Conservation (phyloP, 176 grass and related monocot species). For the Eragrostis nindensis region DNA sequence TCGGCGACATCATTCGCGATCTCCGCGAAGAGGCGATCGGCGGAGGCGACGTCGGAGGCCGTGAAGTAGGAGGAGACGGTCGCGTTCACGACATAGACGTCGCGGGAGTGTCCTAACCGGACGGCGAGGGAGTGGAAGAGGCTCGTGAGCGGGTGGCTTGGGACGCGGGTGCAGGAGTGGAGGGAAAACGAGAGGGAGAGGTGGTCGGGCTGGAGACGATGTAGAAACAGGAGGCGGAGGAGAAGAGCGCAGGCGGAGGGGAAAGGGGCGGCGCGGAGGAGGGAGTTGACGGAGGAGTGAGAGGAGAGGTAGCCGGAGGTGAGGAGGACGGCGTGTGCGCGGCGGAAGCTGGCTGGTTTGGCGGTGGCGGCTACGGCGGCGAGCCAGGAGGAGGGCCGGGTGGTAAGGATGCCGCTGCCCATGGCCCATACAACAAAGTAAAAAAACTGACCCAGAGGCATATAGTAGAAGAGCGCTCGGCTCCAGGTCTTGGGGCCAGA, state of each 20-base stretch:
- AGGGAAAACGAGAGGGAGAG: constrained; percentile 55
- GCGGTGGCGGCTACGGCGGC: constrained; percentile 18
- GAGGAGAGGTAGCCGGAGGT: constrained; percentile 49
- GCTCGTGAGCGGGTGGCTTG: constrained; percentile 22
- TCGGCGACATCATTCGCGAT: constrained; percentile 37
- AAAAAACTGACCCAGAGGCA: background rate
- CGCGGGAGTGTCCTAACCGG: constrained; percentile 42
- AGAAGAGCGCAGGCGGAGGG: constrained; percentile 38
- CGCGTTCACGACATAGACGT: constrained; percentile 45
- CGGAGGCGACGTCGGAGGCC: constrained; percentile 45
- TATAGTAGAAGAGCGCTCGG: no score
- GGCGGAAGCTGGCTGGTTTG: constrained; percentile 23
- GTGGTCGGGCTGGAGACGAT: constrained; percentile 46
- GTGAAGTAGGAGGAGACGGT: constrained; percentile 50
- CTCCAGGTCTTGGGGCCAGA: background rate
- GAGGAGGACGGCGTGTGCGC: constrained; percentile 43
- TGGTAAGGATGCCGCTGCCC: constrained; percentile 5
- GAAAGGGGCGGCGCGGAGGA: constrained; percentile 22
- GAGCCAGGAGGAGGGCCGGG: constrained; percentile 12
- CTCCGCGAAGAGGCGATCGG: constrained; percentile 53
- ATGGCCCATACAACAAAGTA: background rate
- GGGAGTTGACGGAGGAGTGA: constrained; percentile 32
- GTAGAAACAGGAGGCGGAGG: constrained; percentile 37
- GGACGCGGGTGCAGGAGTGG: constrained; percentile 41
- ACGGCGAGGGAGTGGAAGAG: constrained; percentile 50